These are phyloP conservation scores for Gnomoniopsis sp. DNA, from an alignment of 2,329 filamentous ascomycete genomes.

Conservation along the genomic window DNA sequence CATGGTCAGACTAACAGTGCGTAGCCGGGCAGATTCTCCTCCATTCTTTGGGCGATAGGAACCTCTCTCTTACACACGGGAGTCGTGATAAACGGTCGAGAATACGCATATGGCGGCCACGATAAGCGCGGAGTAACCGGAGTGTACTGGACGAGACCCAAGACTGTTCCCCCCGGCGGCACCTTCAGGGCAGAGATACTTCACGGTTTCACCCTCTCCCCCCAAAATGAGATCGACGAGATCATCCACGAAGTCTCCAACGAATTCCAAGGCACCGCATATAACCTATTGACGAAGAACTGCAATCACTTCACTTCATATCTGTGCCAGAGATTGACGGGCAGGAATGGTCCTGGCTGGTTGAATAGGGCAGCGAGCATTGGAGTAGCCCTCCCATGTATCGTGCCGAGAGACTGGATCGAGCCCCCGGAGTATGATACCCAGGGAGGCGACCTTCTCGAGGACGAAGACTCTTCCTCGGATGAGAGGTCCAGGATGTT, in stretches of 20 bases:
- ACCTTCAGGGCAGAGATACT: slow-evolving; percentile 73
- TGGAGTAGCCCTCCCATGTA: slow-evolving; percentile 74
- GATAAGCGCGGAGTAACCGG: slow-evolving; percentile 67
- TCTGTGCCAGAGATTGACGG: slow-evolving; percentile 70
- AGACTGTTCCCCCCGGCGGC: slow-evolving; percentile 69
- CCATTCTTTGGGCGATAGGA: slow-evolving; percentile 73
- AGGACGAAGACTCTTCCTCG: slow-evolving; percentile 49
- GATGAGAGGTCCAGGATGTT: slow-evolving; percentile 60
- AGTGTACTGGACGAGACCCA: slow-evolving; percentile 78
- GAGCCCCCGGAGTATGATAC: slow-evolving; percentile 73
- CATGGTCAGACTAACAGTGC: slow-evolving; percentile 1
- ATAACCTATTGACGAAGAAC: slow-evolving; percentile 80
- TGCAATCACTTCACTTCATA: slow-evolving; percentile 87
- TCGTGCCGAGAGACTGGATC: slow-evolving; percentile 81
- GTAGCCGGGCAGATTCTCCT: slow-evolving; percentile 71
- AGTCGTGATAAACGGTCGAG: slow-evolving; percentile 73
- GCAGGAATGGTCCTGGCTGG: slow-evolving; percentile 67
- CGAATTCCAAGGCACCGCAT: slow-evolving; percentile 70
- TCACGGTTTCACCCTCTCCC: slow-evolving; percentile 73
- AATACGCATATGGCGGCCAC: slow-evolving; percentile 86
- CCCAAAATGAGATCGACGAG: slow-evolving; percentile 65
- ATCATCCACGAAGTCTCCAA: slow-evolving; percentile 67
- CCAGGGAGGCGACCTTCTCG: slow-evolving; percentile 66
- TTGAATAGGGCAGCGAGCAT: slow-evolving; percentile 82
- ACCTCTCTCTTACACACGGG: slow-evolving; percentile 78